phyloP scores from a whole-genome alignment of 176 grass and related monocot genomes.

The Lolium perenne region DNA sequence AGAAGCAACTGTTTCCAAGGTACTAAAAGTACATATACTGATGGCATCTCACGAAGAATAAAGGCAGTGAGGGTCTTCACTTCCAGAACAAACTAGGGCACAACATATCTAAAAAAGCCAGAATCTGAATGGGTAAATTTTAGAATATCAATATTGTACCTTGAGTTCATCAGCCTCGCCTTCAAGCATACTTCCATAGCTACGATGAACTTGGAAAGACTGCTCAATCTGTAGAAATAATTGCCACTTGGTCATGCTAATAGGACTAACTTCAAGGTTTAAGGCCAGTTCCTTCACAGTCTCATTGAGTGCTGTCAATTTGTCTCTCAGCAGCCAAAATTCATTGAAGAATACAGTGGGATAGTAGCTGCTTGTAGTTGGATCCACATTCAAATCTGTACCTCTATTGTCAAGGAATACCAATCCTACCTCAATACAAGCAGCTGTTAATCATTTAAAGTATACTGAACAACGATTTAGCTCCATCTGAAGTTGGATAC shows the following conservation, averaged over 20 bases:
- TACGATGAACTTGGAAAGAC: slow-evolving; percentile 93
- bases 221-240: slow-evolving; percentile 97
- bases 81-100: neutral
- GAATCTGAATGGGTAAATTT: neutral
- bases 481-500: slow-evolving; percentile 14
- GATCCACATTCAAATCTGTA: slow-evolving; percentile 87
- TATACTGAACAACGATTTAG: slow-evolving; percentile 26
- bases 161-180: slow-evolving; percentile 98
- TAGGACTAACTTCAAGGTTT: slow-evolving; percentile 87
- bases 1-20: slow-evolving; percentile 19
- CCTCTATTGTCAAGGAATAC: slow-evolving; percentile 67
- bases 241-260: slow-evolving; percentile 98
- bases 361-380: slow-evolving; percentile 68
- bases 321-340: slow-evolving; percentile 97
- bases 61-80: neutral
- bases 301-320: slow-evolving; percentile 82
- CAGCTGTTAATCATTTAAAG: neutral
- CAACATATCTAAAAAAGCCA: neutral
- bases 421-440: neutral
- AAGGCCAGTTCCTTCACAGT: slow-evolving; percentile 77
- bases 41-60: slow-evolving; percentile 22
- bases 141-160: slow-evolving; percentile 51
- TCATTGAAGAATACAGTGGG: slow-evolving; percentile 95
- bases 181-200: slow-evolving; percentile 99
- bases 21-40: slow-evolving; percentile 8